Base-by-base conservation (phyloP, 495 filamentous ascomycete species). In the Trichoderma virens region DNA sequence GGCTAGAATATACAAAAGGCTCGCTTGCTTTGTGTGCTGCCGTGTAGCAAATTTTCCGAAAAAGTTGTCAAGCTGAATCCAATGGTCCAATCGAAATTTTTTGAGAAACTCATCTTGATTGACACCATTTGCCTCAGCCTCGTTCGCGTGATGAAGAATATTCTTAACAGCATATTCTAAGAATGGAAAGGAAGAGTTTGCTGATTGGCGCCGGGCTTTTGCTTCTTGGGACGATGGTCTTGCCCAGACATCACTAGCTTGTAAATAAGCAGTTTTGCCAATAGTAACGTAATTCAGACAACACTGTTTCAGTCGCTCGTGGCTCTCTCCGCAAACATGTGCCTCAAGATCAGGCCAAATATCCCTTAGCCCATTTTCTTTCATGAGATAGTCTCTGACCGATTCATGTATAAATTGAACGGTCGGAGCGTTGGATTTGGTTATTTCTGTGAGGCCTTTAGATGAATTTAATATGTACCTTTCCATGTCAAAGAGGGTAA, bases 381-480 rank as follows among this genome's bases (percentile, higher is more conserved):
- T 74, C 6, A 79, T 14, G 7, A 82, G 70, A 30, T 75, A 80
- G 60, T 79, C 77, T 13, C 72, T 69, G 4, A 81, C 79, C 0
- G 78, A 80, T 67, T 81, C 78, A 64, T 82, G 78, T 51, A 82
- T 81, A 65, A 82, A 82, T 65, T 82, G 78, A 38, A 80, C 73
- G 2, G 59, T 71, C 38, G 65, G 62, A 2, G 23, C 34, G 0
- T 65, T 60, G 0, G 74, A 69, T 39, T 65, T 70, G 0, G 73
- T 47, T 11, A 32, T 30, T 23, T 65, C 64, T 11, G 59, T 39
- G 9, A 65, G 59, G 31, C 64, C 64, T 66, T 80, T 80, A 0
- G 78, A 80, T 7, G 62, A 74, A 60, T 68, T 70, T 1, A 76
- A 64, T 9, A 80, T 70, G 67, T 64, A 76, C 66, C 67, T 70